phyloP scores from a whole-genome alignment of 2,329 filamentous ascomycete species.

The Aspergillus felis region DNA sequence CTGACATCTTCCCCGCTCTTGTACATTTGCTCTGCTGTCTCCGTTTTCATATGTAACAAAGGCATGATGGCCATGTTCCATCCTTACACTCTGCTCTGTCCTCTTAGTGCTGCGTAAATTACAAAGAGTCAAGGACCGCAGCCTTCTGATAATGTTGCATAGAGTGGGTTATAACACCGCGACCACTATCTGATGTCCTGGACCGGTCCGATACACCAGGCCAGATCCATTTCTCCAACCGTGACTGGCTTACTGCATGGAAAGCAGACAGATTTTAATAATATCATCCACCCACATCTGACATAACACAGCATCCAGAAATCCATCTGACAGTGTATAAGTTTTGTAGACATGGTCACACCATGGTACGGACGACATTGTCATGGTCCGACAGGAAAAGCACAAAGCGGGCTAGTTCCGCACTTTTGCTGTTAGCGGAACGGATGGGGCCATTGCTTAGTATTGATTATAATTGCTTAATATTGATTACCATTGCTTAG shows the following conservation, averaged over 20 bases:
- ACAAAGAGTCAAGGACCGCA: background rate
- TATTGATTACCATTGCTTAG: background rate
- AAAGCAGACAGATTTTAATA: background rate
- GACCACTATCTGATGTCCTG: background rate
- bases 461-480: constrained; percentile 5
- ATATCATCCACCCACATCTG: background rate
- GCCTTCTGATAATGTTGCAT: background rate
- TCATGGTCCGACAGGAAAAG: background rate
- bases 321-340: background rate
- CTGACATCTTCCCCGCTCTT: background rate
- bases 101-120: background rate
- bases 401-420: constrained; percentile 20
- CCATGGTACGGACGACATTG: background rate
- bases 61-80: background rate
- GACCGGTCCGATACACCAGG: too few species aligned
- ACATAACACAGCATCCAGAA: background rate
- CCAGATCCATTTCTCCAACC: background rate
- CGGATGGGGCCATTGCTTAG: constrained; percentile 11
- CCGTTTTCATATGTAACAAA: background rate
- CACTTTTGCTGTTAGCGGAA: constrained; percentile 17
- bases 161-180: background rate
- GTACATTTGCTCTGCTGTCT: background rate
- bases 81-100: background rate
- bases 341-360: background rate
- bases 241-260: background rate